These are phyloP conservation scores for Pseudoneurospora amorphoporcata DNA, from an alignment of 495 filamentous ascomycete genomes.

Conservation along the genomic window DNA sequence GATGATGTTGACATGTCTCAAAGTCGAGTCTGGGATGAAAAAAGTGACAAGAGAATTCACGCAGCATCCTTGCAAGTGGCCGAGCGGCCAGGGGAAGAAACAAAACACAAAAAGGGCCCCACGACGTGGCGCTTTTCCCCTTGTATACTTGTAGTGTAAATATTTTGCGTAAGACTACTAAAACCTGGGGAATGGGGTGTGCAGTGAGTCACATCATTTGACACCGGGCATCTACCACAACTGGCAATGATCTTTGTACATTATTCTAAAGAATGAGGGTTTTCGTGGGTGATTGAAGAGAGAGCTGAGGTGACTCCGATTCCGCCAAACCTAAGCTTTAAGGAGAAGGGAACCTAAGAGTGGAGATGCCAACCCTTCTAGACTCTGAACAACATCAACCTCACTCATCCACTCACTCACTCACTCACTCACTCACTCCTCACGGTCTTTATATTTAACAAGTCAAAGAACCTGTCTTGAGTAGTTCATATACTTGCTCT, in stretches of 20 bases:
- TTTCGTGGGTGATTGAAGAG: not conserved
- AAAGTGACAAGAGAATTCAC: not conserved
- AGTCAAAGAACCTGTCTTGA: not conserved
- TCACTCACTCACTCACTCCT: not conserved
- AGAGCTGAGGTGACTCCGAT: not conserved
- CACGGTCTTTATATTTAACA: not conserved
- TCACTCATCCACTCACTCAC: not conserved
- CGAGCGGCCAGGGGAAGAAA: not conserved
- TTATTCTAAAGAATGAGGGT: not conserved
- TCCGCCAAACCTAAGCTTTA: not conserved
- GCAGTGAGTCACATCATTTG: conserved; percentile 14
- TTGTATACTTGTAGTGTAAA: conserved; percentile 11
- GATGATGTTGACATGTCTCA: not conserved
- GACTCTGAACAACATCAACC: conserved; percentile 1
- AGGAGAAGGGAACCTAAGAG: not conserved
- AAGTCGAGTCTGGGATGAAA: not conserved
- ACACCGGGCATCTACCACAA: conserved; percentile 1
- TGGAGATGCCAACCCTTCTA: not conserved
- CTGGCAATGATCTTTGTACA: not conserved
- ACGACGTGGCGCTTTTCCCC: conserved; percentile 6
- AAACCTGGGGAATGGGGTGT: conserved; percentile 11
- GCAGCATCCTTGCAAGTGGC: not conserved
- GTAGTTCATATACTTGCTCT: not conserved
- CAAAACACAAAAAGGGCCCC: conserved; percentile 3
- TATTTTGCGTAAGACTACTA: conserved; percentile 7